Evolutionary conservation across 495 filamentous ascomycete species (phyloP).

Genomic region (Talaromyces wortmannii): DNA sequence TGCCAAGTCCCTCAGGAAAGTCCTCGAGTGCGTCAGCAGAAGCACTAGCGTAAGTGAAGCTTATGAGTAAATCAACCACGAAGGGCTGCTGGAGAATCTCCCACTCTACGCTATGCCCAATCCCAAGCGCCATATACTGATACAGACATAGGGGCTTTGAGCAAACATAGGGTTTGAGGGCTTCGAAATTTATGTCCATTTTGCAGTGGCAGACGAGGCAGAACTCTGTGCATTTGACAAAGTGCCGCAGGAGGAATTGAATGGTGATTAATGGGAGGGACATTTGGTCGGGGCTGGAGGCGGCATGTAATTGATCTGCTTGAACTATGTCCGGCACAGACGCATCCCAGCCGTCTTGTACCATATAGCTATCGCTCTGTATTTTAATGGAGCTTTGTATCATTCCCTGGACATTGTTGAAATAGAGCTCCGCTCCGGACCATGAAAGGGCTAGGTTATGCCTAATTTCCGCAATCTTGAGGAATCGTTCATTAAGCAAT

Average conservation of each 20-base stretch:
- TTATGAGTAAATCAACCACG: conserved; percentile 81
- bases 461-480: conserved; percentile 56
- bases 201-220: conserved; percentile 81
- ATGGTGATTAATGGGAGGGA: conserved; percentile 70
- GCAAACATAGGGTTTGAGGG: conserved; percentile 92
- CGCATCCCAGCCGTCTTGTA: conserved; percentile 18
- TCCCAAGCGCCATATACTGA: conserved; percentile 84
- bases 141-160: conserved; percentile 73
- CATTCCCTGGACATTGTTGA: conserved; percentile 36
- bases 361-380: conserved; percentile 4
- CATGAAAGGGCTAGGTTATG: conserved; percentile 48
- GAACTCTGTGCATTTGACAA: conserved; percentile 79
- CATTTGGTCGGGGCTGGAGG: conserved; percentile 8
- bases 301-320: conserved; percentile 44
- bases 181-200: conserved; percentile 64
- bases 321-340: conserved; percentile 25
- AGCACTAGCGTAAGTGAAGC: conserved; percentile 68
- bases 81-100: conserved; percentile 75
- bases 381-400: conserved; percentile 2
- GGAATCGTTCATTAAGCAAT: conserved; percentile 62
- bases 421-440: conserved; percentile 62
- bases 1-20: conserved; percentile 61
- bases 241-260: conserved; percentile 74
- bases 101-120: conserved; percentile 79
- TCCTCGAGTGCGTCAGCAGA: conserved; percentile 36